Evolutionary conservation across 495 filamentous ascomycete genomes (phyloP), one percentile per base, ranked within the genome.

Genomic region (Talaromyces liani): DNA sequence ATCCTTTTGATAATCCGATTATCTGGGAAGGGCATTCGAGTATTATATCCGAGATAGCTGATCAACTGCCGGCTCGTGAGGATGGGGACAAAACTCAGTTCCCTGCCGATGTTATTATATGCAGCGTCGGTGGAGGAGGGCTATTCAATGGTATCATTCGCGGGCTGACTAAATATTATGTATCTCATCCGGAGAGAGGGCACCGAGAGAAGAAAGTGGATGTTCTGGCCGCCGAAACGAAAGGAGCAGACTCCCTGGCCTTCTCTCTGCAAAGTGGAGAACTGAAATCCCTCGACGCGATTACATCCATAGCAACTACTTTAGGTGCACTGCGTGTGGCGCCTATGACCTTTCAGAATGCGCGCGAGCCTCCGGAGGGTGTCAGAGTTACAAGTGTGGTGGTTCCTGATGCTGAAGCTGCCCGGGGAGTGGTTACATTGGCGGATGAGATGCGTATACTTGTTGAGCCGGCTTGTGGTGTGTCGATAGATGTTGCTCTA

Each of bases 111-210:
- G 88, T 79, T 36, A 75, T 98, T 8, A 80, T 96, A 12, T 93
- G 90, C 69, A 88, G 81, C 64, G 91, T 96, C 49, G 93, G 93
- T 10, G 93, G 93, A 7, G 93, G 93, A 2, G 93, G 93, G 0
- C 73, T 98, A 57, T 83, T 96, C 39, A 88, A 85, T 64, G 93
- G 93, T 0, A 64, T 97, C 4, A 79, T 91, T 72, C 72, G 82
- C 62, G 92, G 90, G 1, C 65, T 96, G 1, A 81, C 86, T 64
- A 64, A 69, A 31, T 73, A 80, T 69, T 69, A 75, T 14, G 64
- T 69, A 61, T 27, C 59, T 31, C 49, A 70, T 5, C 63, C 53
- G 7, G n/a, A 9, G 18, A 29, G 47, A 1, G 34, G 24, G 6
- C 9, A 5, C 24, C 8, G 24, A 41, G 79, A 5, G 22, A 68